These are phyloP conservation scores for Chrysoporthe austroafricana DNA, from an alignment of 2,329 filamentous ascomycete species.

Conservation along the genomic window DNA sequence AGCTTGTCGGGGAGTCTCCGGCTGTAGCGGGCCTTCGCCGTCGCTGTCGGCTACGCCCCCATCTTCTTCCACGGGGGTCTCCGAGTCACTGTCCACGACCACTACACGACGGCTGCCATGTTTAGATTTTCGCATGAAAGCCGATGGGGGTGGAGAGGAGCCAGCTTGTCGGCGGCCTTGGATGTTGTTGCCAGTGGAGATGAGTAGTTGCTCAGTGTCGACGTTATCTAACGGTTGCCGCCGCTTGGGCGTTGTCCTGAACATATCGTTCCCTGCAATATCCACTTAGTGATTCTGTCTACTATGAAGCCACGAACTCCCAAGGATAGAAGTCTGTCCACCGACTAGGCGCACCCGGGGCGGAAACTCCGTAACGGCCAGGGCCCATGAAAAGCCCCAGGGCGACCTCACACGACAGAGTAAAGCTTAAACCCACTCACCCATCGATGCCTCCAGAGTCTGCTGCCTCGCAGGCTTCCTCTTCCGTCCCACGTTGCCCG, in stretches of 20 bases:
- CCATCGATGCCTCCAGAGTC: conserved; percentile 29
- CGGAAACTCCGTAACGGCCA: not conserved
- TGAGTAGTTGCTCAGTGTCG: conserved; percentile 19
- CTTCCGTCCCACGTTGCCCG: conserved; percentile 20
- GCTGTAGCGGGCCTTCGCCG: conserved; percentile 24
- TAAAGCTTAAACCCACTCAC: conserved; percentile 20
- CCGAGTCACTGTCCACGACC: conserved; percentile 25
- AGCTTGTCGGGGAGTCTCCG: conserved; percentile 14
- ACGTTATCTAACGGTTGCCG: conserved; percentile 2
- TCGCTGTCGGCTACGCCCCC: conserved; percentile 18
- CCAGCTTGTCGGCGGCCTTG: conserved; percentile 1
- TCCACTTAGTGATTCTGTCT: not conserved
- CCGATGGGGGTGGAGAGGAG: conserved; percentile 15
- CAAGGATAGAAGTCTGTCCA: not conserved
- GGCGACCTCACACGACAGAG: not conserved
- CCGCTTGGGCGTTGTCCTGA: not conserved
- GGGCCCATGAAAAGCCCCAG: not conserved
- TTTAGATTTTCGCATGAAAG: conserved; percentile 20
- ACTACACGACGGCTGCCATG: conserved; percentile 12
- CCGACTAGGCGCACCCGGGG: not conserved
- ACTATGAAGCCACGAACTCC: too few species aligned
- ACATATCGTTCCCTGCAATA: conserved; percentile 3
- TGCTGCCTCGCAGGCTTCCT: conserved; percentile 28
- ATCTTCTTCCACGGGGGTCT: conserved; percentile 25
- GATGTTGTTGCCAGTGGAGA: not conserved